Evolutionary conservation across 805 yeast species (phyloP).

Genomic region (Hanseniaspora taiwanica): DNA sequence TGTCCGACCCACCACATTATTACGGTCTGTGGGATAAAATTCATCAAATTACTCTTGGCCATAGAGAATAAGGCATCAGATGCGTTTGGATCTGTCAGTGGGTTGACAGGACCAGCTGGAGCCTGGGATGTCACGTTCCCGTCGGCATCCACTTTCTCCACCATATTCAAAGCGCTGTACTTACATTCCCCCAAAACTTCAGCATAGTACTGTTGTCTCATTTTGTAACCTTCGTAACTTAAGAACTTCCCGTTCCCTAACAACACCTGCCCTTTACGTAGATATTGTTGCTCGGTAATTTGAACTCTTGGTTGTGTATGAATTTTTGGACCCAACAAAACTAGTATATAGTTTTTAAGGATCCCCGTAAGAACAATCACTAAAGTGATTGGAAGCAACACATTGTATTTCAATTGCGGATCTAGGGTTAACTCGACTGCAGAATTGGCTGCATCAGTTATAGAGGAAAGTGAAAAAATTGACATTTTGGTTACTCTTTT

Average conservation of each 20-base stretch:
- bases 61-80: slow-evolving; percentile 62
- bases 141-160: slow-evolving; percentile 22
- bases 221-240: slow-evolving; percentile 36
- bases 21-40: slow-evolving; percentile 80
- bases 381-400: slow-evolving; percentile 71
- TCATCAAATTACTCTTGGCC: slow-evolving; percentile 72
- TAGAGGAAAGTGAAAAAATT: not conserved
- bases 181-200: slow-evolving; percentile 38
- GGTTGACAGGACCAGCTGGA: slow-evolving; percentile 32
- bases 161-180: slow-evolving; percentile 35
- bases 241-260: slow-evolving; percentile 40
- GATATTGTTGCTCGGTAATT: slow-evolving; percentile 49
- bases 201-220: slow-evolving; percentile 36
- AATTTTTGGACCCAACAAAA: slow-evolving; percentile 44
- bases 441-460: slow-evolving; percentile 14
- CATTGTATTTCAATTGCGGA: slow-evolving; percentile 81
- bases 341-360: slow-evolving; percentile 53
- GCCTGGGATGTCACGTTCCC: slow-evolving; percentile 10
- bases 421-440: slow-evolving; percentile 55
- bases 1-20: slow-evolving; percentile 95
- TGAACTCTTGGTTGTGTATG: slow-evolving; percentile 39
- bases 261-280: slow-evolving; percentile 47
- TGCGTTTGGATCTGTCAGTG: slow-evolving; percentile 56
- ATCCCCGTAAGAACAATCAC: slow-evolving; percentile 86
- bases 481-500: not conserved